Base-by-base conservation (phyloP, 2,329 filamentous ascomycete species). In the Clathrospora elynae region DNA sequence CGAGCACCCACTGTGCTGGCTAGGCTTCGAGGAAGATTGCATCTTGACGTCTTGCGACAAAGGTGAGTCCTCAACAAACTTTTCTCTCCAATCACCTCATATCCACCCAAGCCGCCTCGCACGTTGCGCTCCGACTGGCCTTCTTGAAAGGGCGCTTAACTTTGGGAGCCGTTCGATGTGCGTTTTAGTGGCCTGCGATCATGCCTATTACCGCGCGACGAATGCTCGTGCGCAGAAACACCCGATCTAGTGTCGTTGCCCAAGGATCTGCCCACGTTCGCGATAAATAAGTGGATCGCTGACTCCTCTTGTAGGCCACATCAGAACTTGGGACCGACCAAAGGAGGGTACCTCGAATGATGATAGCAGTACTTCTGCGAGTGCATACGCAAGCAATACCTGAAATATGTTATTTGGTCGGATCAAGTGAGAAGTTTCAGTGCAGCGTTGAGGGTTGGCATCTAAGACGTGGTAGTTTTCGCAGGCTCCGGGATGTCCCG, bases 11-110 rank as follows among this genome's bases (percentile, higher is more conserved):
- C 77, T 95, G 31, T 88, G 84, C 68, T 96, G 91, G 86, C 73
- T 99, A 25, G 88, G 85, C n/a, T 99, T 99, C 61, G 91, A 92
- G 40, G 87, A 96, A 67, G 86, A 95, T 60, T 87, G 87, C 51
- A 96, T 99, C 55, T 85, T 97, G 63, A 96, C 90, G 23, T 90
- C 89, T 55, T 96, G 90, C 73, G 87, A 90, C 66, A 88, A 85
- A 73, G 92, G 92, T 95, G 76, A 71, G 85, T 77, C 18, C 6
- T 22, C 7, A 30, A 24, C 39, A 35, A 47, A 37, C 32, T 47
- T 56, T 57, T 41, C 47, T 45, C 22, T 41, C 12, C 9, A 17
- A 25, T 46, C 37, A 42, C 43, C 37, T 37, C 38, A 42, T 36
- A 41, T 42, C 32, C 37, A 46, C 32, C 19, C 35, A 32, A 32